Base-by-base conservation (phyloP, 2,329 filamentous ascomycete species). In the Coniochaeta sp. region DNA sequence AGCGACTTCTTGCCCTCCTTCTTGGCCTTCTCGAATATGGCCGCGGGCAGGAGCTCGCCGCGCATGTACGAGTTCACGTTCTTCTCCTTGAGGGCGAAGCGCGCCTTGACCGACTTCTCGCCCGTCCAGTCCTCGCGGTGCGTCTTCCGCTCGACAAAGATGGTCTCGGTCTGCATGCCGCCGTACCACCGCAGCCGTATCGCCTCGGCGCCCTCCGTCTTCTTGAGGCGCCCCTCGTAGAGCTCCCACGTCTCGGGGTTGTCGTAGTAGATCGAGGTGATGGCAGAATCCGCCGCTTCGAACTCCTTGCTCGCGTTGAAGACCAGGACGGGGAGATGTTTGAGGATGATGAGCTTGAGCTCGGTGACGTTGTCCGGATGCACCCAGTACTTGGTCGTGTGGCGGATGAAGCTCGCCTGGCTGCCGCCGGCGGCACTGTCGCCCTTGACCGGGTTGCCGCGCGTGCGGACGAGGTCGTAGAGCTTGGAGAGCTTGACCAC, bases 381-480 rank as follows among this genome's bases (percentile, higher is more conserved):
- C 54, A 99, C 95, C 95, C 95, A 99, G 79, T 99, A 99, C 75
- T 99, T 99, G 34, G 95, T 99, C 0, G 95, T 99, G 72, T 98
- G 91, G 62, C 95, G 90, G 63, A 99, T 87, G 71, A 99, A 99
- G 79, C 89, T 98, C 71, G 93, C 93, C 75, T 99, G 95, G 64
- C 84, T 86, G 59, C 93, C 95, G 67, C 95, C 95, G 17, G 95
- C 95, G 8, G 93, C 81, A 66, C 91, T 91, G 74, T 99, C 95
- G 60, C 95, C 95, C 76, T 91, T 93, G 69, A 91, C 87, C 0
- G 95, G 95, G 71, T 96, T 93, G 61, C 95, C 95, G 66, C 93
- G 85, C 2, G 93, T 99, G 59, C 95, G 87, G 17, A 98, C 95
- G 47, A 96, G 82, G 73, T 99, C 93, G 78, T 97, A 99, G 60